Evolutionary conservation across 129 eudicot species (phyloP), one percentile per base, ranked within the genome.

Genomic region (Apium graveolens): DNA sequence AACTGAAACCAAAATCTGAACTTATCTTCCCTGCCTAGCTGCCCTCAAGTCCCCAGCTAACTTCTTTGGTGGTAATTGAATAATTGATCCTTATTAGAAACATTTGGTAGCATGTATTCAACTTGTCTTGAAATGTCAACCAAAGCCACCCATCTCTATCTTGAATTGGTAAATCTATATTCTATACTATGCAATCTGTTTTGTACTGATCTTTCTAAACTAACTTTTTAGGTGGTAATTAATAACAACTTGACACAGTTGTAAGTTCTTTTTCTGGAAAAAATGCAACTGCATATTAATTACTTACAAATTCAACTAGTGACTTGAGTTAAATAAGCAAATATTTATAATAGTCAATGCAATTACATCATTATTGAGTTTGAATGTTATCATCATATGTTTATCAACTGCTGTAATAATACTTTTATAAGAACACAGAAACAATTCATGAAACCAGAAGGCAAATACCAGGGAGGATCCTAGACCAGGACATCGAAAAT

Each of bases 401-500:
- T 51, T n/a, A n/a, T 51, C 24, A 20, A 5, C 62, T 43, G 18
- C 5, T 17, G 9, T 20, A 18, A 51, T 18, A 51, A 51, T 45
- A 4, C 13, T 45, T 26, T 51, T 51, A 3, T 2, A n/a, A 9
- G 10, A n/a, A 3, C 2, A n/a, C 31, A 26, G 27, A n/a, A 60
- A n/a, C 3, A 10, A 10, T n/a, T n/a, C 16, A n/a, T 31, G 38
- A 3, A 74, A 45, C 7, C 34, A 6, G 63, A 44, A 43, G 16
- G 62, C 10, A 74, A n/a, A 10, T 74, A 75, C 78, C 66, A 4
- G 78, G 78, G 44, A 75, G 78, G 18, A 75, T 46, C 7, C 78
- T 46, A 1, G 78, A 75, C 78, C 78, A 75, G 34, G 78, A 75
- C 14, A 75, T 34, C 13, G 78, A 75, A 75, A 75, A 75, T 48